Conservation (phyloP, 75 land plant genomes). For the Larix kaempferi region DNA sequence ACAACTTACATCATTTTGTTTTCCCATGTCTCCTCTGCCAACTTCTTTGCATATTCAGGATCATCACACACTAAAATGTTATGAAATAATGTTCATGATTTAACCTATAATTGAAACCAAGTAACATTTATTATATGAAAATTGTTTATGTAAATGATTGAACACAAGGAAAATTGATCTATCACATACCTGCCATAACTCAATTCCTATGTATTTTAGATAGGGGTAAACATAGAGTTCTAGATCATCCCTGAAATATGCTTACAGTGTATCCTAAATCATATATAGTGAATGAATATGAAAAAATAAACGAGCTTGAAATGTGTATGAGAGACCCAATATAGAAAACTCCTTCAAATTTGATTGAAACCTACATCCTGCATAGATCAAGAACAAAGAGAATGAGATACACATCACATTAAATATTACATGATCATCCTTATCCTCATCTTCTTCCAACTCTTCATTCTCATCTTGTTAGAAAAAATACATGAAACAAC, state of each 20-base stretch:
- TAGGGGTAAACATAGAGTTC: slow-evolving; percentile 84
- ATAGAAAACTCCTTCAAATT: too few species aligned
- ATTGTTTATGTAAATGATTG: too few species aligned
- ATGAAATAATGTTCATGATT: slow-evolving; percentile 83
- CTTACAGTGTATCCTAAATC: not conserved
- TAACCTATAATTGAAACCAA: slow-evolving; percentile 64
- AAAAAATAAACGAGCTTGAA: not conserved
- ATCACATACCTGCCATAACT: slow-evolving; percentile 87
- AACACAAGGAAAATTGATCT: too few species aligned
- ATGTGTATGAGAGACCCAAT: too few species aligned
- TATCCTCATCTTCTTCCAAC: too few species aligned
- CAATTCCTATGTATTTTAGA: slow-evolving; percentile 84
- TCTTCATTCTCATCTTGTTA: too few species aligned
- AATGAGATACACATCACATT: too few species aligned
- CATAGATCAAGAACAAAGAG: too few species aligned
- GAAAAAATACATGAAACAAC: too few species aligned
- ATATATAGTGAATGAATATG: not conserved
- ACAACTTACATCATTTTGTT: slow-evolving; percentile 52
- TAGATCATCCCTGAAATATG: slow-evolving; percentile 97
- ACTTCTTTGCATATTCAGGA: slow-evolving; percentile 70
- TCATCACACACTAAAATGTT: slow-evolving; percentile 81
- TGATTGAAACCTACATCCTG: too few species aligned
- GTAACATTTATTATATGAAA: not conserved
- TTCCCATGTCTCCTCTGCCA: slow-evolving; percentile 84
- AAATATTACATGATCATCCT: too few species aligned